phyloP scores from a whole-genome alignment of 2,329 filamentous ascomycete genomes.

The Canariomyces notabilis region DNA sequence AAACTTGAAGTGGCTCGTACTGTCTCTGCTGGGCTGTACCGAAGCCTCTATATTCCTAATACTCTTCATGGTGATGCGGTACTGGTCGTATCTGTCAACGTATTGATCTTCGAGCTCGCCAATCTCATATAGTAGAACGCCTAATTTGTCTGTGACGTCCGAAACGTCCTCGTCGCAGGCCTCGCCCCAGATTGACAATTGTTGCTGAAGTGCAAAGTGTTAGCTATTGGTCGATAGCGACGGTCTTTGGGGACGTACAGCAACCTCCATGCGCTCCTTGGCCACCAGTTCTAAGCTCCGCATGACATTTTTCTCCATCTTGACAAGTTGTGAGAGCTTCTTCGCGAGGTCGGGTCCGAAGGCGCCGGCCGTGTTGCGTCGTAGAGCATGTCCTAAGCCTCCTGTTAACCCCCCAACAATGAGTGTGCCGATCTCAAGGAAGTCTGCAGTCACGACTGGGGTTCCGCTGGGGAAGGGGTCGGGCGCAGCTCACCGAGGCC shows the following conservation, averaged over 20 bases:
- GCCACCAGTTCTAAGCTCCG: slow-evolving; percentile 93
- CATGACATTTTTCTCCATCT: slow-evolving; percentile 99
- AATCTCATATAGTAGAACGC: slow-evolving; percentile 96
- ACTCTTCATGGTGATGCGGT: slow-evolving; percentile 98
- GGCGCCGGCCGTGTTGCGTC: slow-evolving; percentile 68
- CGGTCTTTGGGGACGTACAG: slow-evolving; percentile 57
- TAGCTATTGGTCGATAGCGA: not conserved
- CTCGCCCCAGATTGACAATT: slow-evolving; percentile 98
- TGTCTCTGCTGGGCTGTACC: slow-evolving; percentile 94
- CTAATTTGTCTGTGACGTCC: slow-evolving; percentile 97
- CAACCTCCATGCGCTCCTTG: slow-evolving; percentile 96
- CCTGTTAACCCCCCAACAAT: slow-evolving; percentile 21
- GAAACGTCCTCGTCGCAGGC: slow-evolving; percentile 94
- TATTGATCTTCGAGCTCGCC: slow-evolving; percentile 98
- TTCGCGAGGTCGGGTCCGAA: slow-evolving; percentile 86
- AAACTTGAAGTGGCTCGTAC: slow-evolving; percentile 47
- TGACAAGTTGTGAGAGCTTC: slow-evolving; percentile 95
- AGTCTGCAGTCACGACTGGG: not conserved
- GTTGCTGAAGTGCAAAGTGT: slow-evolving; percentile 60
- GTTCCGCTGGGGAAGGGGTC: not conserved
- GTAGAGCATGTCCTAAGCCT: slow-evolving; percentile 58
- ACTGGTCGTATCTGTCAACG: slow-evolving; percentile 98
- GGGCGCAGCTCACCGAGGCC: slow-evolving; percentile 65
- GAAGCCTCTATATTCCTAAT: slow-evolving; percentile 99
- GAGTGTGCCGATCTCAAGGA: slow-evolving; percentile 1